A percentile compares a stretch with the other conserved stretches of the same genome.
phyloP scores from a whole-genome alignment of 2,329 filamentous ascomycete species.

The Leptographium procerum region DNA sequence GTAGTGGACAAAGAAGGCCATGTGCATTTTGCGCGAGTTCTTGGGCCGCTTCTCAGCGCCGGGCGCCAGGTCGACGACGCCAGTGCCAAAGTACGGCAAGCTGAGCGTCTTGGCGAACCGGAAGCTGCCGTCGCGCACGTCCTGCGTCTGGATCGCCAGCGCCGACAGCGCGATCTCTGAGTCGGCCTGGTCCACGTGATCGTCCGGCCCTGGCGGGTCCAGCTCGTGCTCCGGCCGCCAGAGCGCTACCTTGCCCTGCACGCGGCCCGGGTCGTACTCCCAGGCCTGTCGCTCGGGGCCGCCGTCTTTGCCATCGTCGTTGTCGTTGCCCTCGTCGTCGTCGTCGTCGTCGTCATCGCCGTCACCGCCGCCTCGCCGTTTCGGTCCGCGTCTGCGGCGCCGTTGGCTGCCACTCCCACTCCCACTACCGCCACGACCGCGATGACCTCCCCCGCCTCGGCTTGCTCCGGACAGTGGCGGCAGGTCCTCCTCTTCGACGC shows the following conservation, averaged over 20 bases:
- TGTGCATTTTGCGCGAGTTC: constrained; percentile 91
- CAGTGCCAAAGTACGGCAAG: constrained; percentile 76
- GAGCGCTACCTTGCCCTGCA: constrained; percentile 50
- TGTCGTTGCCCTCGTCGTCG: constrained; percentile 19
- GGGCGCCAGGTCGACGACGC: constrained; percentile 78
- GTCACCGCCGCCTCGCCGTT: neutral
- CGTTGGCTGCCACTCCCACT: constrained; percentile 16
- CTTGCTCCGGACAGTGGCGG: too few species aligned
- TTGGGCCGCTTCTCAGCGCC: constrained; percentile 78
- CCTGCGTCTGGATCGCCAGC: constrained; percentile 43
- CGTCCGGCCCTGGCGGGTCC: constrained; percentile 41
- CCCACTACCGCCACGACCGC: constrained; percentile 15
- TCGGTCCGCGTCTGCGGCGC: neutral
- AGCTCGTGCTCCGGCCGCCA: constrained; percentile 51
- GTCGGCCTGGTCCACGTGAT: constrained; percentile 40
- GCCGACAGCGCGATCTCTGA: constrained; percentile 47
- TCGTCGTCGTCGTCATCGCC: constrained; percentile 22
- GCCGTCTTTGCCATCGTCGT: constrained; percentile 24
- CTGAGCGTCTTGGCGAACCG: constrained; percentile 81
- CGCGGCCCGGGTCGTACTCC: constrained; percentile 55
- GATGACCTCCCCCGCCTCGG: constrained; percentile 12
- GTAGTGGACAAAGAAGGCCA: constrained; percentile 84
- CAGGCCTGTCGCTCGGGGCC: constrained; percentile 53
- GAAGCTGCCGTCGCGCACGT: constrained; percentile 60
- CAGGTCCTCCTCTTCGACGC: constrained; percentile 51